These are phyloP conservation scores for Dactylellina haptotyla DNA, from an alignment of 2,329 filamentous ascomycete genomes.

Conservation along the genomic window DNA sequence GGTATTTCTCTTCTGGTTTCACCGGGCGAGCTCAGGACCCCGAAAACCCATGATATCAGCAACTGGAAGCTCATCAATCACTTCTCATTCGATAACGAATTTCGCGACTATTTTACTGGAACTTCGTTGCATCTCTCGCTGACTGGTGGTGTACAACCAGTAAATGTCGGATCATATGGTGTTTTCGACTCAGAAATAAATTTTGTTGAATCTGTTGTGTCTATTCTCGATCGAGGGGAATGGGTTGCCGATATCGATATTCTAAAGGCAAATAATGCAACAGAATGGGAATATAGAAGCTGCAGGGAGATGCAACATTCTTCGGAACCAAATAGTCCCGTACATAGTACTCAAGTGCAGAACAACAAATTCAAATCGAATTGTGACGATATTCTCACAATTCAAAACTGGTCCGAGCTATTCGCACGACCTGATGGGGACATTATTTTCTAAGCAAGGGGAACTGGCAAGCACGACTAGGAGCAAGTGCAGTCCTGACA, in stretches of 20 bases:
- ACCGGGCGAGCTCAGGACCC: not conserved
- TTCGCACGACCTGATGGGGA: too few relatives aligned
- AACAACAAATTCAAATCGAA: too few relatives aligned
- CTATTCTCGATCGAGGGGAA: conserved; percentile 20
- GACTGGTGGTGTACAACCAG: conserved; percentile 21
- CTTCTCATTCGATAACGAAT: conserved; percentile 6
- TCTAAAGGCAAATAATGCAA: not conserved
- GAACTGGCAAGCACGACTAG: too few relatives aligned
- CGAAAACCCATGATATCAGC: conserved; percentile 6
- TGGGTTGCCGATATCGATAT: conserved; percentile 40
- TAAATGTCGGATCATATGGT: conserved; percentile 1
- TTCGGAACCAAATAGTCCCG: too few relatives aligned
- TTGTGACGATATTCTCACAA: too few relatives aligned
- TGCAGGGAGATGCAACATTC: too few relatives aligned
- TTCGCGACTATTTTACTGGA: conserved; percentile 9
- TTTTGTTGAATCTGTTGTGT: conserved; percentile 23
- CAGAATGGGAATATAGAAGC: not conserved
- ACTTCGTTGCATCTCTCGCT: conserved; percentile 29
- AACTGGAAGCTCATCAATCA: conserved; percentile 32
- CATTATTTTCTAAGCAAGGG: too few relatives aligned
- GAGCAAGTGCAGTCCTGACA: too few relatives aligned
- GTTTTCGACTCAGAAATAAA: conserved; percentile 2
- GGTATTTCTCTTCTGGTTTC: conserved; percentile 10
- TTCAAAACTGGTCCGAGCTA: too few relatives aligned
- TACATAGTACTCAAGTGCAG: too few relatives aligned